Evolutionary conservation across 164 flowering plant genomes (phyloP).

Genomic region (Chimonanthus praecox): DNA sequence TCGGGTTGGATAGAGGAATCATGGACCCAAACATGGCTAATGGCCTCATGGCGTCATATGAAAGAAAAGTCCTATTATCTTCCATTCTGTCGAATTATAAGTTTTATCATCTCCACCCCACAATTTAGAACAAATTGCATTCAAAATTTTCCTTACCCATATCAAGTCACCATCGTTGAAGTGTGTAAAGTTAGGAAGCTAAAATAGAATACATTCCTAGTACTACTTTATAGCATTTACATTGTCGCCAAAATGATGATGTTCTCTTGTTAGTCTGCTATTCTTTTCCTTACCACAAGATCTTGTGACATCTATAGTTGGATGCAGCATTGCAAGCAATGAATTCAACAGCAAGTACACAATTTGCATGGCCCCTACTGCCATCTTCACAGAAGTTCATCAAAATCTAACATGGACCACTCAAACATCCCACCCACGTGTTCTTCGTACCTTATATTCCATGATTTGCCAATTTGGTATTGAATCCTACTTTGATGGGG

Average conservation of each 20-base stretch:
- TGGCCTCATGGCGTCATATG: too few species aligned
- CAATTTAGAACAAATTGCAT: too few species aligned
- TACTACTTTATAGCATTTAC: neutral
- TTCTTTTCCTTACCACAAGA: neutral
- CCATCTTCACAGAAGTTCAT: neutral
- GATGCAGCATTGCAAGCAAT: neutral
- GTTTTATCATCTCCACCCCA: too few species aligned
- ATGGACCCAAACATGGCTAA: too few species aligned
- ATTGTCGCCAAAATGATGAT: neutral
- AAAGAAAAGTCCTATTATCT: too few species aligned
- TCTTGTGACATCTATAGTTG: neutral
- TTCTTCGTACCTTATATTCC: neutral
- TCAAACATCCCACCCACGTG: neutral
- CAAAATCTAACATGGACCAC: neutral
- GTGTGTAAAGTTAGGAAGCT: too few species aligned
- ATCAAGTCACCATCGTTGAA: too few species aligned
- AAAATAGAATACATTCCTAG: neutral
- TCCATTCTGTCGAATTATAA: too few species aligned
- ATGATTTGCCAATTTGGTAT: too few species aligned
- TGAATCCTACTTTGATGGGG: too few species aligned
- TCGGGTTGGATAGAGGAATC: too few species aligned
- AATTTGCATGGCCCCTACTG: neutral
- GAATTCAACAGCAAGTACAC: neutral
- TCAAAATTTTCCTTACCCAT: too few species aligned
- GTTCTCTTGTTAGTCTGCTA: neutral